Conservation (phyloP, 2,329 filamentous ascomycete species). For the Neopestalotiopsis clavispora region DNA sequence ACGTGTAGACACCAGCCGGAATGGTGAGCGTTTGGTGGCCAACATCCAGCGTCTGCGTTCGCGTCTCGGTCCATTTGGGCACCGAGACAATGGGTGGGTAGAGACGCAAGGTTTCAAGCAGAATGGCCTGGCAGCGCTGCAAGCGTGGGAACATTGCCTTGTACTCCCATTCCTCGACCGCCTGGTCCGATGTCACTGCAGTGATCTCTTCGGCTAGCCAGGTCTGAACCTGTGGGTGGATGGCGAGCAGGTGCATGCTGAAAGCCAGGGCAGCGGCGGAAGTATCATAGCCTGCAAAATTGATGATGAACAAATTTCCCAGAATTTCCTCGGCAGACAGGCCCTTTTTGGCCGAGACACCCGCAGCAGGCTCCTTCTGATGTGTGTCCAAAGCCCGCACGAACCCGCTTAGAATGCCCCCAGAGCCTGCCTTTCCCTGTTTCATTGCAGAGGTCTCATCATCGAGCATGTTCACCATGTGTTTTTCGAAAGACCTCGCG, state of each 20-base stretch:
- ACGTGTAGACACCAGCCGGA: not conserved
- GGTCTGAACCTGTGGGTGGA: slow-evolving; percentile 25
- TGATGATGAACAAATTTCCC: slow-evolving; percentile 35
- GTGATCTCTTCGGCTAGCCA: slow-evolving; percentile 23
- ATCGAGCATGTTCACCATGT: slow-evolving; percentile 30
- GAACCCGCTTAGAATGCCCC: not conserved
- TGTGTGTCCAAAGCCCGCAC: slow-evolving; percentile 21
- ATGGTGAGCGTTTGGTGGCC: not conserved
- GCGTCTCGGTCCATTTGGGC: slow-evolving; percentile 1
- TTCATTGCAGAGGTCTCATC: slow-evolving; percentile 24
- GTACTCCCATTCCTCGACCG: slow-evolving; percentile 21
- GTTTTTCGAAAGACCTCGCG: slow-evolving; percentile 18
- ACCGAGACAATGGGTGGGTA: not conserved
- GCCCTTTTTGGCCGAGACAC: not conserved
- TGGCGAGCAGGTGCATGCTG: slow-evolving; percentile 26
- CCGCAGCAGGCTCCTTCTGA: slow-evolving; percentile 19
- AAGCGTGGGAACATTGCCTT: slow-evolving; percentile 25
- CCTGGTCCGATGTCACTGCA: not conserved
- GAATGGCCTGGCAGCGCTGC: slow-evolving; percentile 28
- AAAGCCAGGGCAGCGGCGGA: slow-evolving; percentile 29
- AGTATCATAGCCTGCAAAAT: slow-evolving; percentile 36
- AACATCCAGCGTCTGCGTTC: not conserved
- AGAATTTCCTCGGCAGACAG: slow-evolving; percentile 19
- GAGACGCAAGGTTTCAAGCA: slow-evolving; percentile 21
- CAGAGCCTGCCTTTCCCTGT: slow-evolving; percentile 12